Percentiles rank a stretch among this genome's conserved stretches.
phyloP scores from a whole-genome alignment of 2,329 filamentous ascomycete genomes.

The Sclerotinia sclerotiorum region DNA sequence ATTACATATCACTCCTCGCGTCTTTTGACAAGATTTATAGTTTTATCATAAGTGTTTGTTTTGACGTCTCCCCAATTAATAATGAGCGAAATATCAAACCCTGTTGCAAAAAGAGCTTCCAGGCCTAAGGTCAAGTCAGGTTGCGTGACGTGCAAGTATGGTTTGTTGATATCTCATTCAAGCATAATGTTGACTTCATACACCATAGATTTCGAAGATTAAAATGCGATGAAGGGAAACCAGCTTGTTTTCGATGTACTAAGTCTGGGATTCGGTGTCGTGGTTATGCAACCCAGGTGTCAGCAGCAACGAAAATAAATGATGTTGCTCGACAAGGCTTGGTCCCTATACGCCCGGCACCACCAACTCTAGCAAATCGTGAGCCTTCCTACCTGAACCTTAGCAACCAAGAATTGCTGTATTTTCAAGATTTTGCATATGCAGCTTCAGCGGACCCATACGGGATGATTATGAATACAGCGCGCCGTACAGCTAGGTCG shows the following conservation, averaged over 20 bases:
- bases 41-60: background rate
- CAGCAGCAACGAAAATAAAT: constrained; percentile 21
- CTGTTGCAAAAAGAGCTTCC: constrained; percentile 22
- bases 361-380: constrained; percentile 24
- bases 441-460: constrained; percentile 27
- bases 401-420: constrained; percentile 29
- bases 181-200: background rate
- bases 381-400: constrained; percentile 24
- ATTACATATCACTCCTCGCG: background rate
- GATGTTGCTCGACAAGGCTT: constrained; percentile 15
- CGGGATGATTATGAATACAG: constrained; percentile 11
- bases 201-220: constrained; percentile 35
- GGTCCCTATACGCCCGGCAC: constrained; percentile 26
- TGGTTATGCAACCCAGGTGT: constrained; percentile 32
- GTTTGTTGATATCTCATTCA: background rate
- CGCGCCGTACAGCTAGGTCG: constrained; percentile 5
- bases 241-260: constrained; percentile 33
- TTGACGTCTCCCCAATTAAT: background rate
- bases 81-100: constrained; percentile 20
- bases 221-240: constrained; percentile 38
- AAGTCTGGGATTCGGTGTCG: constrained; percentile 38
- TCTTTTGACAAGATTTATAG: background rate
- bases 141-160: constrained; percentile 36
- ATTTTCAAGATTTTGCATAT: constrained; percentile 35
- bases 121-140: constrained; percentile 21